Evolutionary conservation across 2,329 filamentous ascomycete genomes (phyloP).

Genomic region (Tricladium varicosporioides): DNA sequence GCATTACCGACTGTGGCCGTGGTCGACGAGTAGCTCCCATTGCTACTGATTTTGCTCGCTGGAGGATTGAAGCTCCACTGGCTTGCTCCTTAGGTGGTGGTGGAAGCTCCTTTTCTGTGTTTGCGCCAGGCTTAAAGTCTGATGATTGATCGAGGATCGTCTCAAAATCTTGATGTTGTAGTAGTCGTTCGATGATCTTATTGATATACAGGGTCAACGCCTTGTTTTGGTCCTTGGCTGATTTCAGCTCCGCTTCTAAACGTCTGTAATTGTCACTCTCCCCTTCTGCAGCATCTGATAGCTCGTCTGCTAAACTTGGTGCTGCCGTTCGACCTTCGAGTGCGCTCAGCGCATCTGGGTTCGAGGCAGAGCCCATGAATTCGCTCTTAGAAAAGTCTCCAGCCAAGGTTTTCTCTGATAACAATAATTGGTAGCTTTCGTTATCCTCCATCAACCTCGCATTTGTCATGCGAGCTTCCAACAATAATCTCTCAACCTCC

Average conservation of each 20-base stretch:
- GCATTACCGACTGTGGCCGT: constrained; percentile 58
- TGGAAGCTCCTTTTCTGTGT: constrained; percentile 76
- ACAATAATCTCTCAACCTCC: constrained; percentile 84
- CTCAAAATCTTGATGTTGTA: constrained; percentile 94
- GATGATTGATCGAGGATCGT: constrained; percentile 82
- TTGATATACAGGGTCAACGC: constrained; percentile 97
- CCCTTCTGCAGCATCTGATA: constrained; percentile 67
- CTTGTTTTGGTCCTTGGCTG: constrained; percentile 91
- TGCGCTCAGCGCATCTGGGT: constrained; percentile 63
- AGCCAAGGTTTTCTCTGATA: constrained; percentile 93
- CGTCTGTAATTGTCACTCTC: constrained; percentile 62
- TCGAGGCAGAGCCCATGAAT: constrained; percentile 64
- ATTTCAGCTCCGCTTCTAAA: constrained; percentile 75
- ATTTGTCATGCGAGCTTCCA: constrained; percentile 94
- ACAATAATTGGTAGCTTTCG: constrained; percentile 92
- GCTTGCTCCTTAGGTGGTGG: constrained; percentile 53
- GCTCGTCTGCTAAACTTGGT: constrained; percentile 81
- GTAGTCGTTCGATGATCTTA: constrained; percentile 93
- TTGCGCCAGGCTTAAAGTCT: constrained; percentile 48
- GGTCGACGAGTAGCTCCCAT: constrained; percentile 43
- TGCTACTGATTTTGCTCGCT: constrained; percentile 61
- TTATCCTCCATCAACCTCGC: constrained; percentile 97
- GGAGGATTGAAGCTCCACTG: constrained; percentile 50
- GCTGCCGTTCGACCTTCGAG: constrained; percentile 56
- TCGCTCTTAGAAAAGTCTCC: constrained; percentile 85